A percentile compares a stretch with the other conserved stretches of the same genome.
Evolutionary conservation across 1,139 yeast genomes (phyloP).

Genomic region (Yamadazyma diddensiae): DNA sequence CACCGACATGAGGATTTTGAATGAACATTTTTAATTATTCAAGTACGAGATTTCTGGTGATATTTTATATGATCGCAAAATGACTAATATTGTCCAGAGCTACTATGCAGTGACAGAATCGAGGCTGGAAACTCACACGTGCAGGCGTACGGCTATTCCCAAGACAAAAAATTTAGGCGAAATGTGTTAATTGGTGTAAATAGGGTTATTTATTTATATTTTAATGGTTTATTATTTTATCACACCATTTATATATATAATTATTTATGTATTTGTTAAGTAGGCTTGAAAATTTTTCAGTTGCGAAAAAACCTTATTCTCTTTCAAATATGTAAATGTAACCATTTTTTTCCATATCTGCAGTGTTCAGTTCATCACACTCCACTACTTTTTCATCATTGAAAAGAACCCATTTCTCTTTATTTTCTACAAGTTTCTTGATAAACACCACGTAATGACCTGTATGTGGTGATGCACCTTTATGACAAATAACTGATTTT

Average conservation of each 20-base stretch:
- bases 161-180: neutral
- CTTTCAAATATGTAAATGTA: constrained; percentile 53
- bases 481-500: constrained; percentile 82
- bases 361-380: constrained; percentile 58
- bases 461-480: constrained; percentile 90
- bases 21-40: constrained; percentile 59
- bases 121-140: no score
- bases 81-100: constrained; percentile 1
- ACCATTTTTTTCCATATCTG: constrained; percentile 62
- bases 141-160: neutral
- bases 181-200: neutral
- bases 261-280: no score
- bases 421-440: constrained; percentile 37
- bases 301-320: neutral
- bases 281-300: neutral
- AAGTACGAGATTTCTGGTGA: constrained; percentile 3
- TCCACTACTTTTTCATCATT: constrained; percentile 92
- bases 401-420: constrained; percentile 73
- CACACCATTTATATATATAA: no score
- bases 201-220: neutral
- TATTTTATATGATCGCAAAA: constrained; percentile 1
- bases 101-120: constrained; percentile 1
- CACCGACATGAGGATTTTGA: constrained; percentile 78
- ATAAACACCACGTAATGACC: constrained; percentile 94
- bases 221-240: no score